phyloP scores from a whole-genome alignment of 129 eudicot genomes.

The Apium graveolens region DNA sequence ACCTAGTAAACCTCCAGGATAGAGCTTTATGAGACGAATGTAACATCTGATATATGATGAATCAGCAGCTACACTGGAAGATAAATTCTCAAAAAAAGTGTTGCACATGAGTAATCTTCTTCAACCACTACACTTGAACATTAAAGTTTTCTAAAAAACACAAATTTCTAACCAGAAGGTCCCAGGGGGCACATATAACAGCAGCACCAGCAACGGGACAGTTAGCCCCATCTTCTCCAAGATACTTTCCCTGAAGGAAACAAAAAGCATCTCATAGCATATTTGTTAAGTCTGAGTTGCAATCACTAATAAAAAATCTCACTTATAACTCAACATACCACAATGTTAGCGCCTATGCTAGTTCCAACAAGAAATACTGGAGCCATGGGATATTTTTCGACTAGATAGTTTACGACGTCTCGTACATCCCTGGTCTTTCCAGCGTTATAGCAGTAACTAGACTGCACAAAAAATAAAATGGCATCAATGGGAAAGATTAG shows the following conservation, averaged over 20 bases:
- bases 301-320: neutral
- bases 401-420: neutral
- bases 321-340: conserved; percentile 1
- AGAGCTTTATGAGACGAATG: neutral
- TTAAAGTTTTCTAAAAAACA: too few species aligned
- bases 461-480: neutral
- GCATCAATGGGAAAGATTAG: too few species aligned
- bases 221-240: conserved; percentile 7
- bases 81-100: neutral
- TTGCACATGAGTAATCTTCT: too few species aligned
- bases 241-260: conserved; percentile 12
- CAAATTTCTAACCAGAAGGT: conserved; percentile 11
- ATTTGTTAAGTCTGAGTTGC: too few species aligned
- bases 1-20: neutral
- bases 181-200: conserved; percentile 6
- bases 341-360: conserved; percentile 9
- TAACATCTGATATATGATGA: neutral
- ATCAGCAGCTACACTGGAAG: conserved; percentile 2
- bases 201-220: conserved; percentile 14
- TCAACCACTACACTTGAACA: too few species aligned
- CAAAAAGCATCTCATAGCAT: too few species aligned
- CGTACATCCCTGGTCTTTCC: conserved; percentile 1
- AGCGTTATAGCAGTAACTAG: conserved; percentile 7
- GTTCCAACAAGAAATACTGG: conserved; percentile 10
- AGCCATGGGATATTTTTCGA: conserved; percentile 4